Percentiles rank a stretch among this genome's conserved stretches.
phyloP scores from a whole-genome alignment of 495 filamentous ascomycete genomes.

The Aspergillus coremiiformis region DNA sequence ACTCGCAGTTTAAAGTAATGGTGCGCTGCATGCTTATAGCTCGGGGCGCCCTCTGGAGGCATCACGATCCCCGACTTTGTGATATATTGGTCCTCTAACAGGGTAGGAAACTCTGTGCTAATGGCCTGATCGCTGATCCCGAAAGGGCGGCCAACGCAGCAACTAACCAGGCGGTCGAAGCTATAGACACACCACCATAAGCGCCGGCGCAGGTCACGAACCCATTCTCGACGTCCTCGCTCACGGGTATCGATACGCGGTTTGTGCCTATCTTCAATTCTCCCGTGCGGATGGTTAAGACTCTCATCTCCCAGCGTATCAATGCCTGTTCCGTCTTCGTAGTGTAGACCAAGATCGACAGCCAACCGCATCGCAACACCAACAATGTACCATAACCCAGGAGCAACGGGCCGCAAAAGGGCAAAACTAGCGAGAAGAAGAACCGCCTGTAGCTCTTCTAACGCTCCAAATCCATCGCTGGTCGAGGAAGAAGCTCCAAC shows the following conservation, averaged over 20 bases:
- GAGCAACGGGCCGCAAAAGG: constrained; percentile 80
- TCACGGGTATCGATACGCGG: constrained; percentile 46
- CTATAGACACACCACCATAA: constrained; percentile 98
- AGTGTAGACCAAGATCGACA: constrained; percentile 87
- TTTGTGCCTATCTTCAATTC: constrained; percentile 20
- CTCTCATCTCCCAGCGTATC: constrained; percentile 38
- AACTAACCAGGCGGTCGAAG: constrained; percentile 83
- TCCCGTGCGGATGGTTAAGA: constrained; percentile 11
- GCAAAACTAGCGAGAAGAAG: constrained; percentile 87
- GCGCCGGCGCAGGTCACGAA: constrained; percentile 76
- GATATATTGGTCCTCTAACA: constrained; percentile 82
- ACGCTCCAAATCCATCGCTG: constrained; percentile 60
- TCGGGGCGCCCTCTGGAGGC: constrained; percentile 49
- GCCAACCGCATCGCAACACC: constrained; percentile 85
- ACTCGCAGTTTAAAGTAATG: constrained; percentile 91
- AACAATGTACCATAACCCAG: constrained; percentile 94
- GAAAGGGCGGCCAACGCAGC: constrained; percentile 88
- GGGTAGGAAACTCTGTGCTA: constrained; percentile 85
- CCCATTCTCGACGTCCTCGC: constrained; percentile 73
- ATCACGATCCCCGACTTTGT: constrained; percentile 68
- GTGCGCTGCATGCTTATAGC: constrained; percentile 81
- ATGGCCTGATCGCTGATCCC: constrained; percentile 91
- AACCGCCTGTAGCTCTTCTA: constrained; percentile 91
- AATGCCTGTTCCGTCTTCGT: constrained; percentile 76
- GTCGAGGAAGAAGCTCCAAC: constrained; percentile 57